Conservation (phyloP, 1,139 yeast genomes). For the Meyerozyma carpophila region DNA sequence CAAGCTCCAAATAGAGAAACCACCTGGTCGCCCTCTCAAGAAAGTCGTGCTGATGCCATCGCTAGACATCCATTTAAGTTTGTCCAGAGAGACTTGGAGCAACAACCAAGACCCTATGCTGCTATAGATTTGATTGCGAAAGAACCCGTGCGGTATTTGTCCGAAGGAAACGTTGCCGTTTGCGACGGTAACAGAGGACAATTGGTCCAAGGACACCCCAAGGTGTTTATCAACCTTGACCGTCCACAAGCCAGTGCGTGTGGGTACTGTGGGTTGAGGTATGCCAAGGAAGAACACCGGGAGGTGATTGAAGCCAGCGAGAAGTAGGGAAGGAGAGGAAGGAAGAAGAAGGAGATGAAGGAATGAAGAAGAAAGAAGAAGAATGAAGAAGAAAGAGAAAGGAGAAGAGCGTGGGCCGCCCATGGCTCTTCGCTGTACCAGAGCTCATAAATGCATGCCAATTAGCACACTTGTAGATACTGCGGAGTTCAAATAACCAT, state of each 20-base stretch:
- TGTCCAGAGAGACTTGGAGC: conserved; percentile 60
- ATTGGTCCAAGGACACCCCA: conserved; percentile 79
- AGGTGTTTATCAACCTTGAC: conserved; percentile 75
- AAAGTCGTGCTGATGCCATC: conserved; percentile 53
- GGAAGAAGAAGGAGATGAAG: neutral
- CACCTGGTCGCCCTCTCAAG: conserved; percentile 72
- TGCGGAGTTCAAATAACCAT: no score
- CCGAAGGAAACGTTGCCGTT: conserved; percentile 58
- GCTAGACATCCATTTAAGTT: conserved; percentile 57
- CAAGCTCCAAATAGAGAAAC: conserved; percentile 75
- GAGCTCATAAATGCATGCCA: neutral
- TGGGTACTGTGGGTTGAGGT: conserved; percentile 74
- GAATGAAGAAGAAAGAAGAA: neutral
- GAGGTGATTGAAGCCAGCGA: conserved; percentile 28
- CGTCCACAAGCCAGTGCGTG: conserved; percentile 68
- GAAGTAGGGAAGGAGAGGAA: neutral
- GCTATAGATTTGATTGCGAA: conserved; percentile 79
- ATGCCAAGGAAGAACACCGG: conserved; percentile 48
- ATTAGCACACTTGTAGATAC: neutral
- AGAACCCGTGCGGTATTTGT: conserved; percentile 63
- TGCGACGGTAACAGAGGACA: conserved; percentile 77
- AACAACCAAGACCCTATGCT: conserved; percentile 77
- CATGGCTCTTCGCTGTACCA: no score
- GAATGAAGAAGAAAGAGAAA: neutral
- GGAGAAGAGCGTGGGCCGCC: neutral